Percentiles rank a stretch among this genome's conserved stretches.
phyloP scores from a whole-genome alignment of 352 stramenopile species.

The Phytophthora parvispora region DNA sequence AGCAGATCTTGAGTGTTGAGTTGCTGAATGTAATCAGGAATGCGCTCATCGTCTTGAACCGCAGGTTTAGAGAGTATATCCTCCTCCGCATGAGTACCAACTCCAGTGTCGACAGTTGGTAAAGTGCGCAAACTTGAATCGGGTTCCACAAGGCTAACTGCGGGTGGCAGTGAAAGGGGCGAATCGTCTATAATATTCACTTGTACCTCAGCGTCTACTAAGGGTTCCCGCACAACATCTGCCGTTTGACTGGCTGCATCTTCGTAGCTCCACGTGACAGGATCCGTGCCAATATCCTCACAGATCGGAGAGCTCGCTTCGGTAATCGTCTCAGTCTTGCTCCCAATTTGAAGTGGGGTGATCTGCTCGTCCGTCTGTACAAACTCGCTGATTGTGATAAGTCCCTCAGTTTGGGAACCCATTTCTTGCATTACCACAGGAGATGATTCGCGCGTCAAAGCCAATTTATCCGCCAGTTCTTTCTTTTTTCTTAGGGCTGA shows the following conservation, averaged over 20 bases:
- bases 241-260: conserved; percentile 30
- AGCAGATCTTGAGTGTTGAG: conserved; percentile 37
- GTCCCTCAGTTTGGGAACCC: conserved; percentile 23
- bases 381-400: neutral
- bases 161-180: neutral
- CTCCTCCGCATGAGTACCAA: conserved; percentile 1
- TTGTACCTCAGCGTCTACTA: conserved; percentile 16
- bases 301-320: neutral
- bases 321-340: neutral
- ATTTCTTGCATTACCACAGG: conserved; percentile 6
- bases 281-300: conserved; percentile 32
- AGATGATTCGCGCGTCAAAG: conserved; percentile 18
- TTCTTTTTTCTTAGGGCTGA: conserved; percentile 60
- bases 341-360: neutral
- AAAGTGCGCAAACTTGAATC: conserved; percentile 1
- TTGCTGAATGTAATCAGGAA: conserved; percentile 42
- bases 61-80: neutral
- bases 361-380: conserved; percentile 26
- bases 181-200: neutral
- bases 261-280: conserved; percentile 15
- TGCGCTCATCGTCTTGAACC: neutral
- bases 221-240: conserved; percentile 6
- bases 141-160: neutral
- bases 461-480: conserved; percentile 43
- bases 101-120: conserved; percentile 2